These are phyloP conservation scores for Trypanosoma scelopori DNA, from an alignment of 208 protist species.

Conservation along the genomic window DNA sequence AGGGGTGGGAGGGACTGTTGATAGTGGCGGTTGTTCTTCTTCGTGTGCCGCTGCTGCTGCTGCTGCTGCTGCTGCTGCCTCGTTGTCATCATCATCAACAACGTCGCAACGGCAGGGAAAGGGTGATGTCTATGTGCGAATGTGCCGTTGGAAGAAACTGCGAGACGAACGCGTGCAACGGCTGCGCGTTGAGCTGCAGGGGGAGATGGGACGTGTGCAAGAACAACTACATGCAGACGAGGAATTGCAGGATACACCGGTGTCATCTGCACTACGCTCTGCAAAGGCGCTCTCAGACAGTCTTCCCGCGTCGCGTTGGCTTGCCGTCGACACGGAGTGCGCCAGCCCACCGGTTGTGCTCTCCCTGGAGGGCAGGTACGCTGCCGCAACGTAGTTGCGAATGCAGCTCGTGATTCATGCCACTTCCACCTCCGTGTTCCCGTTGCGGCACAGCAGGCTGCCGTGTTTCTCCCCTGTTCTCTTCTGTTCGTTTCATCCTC, in stretches of 20 bases:
- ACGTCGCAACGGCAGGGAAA: background rate
- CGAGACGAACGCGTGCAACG: slow-evolving; percentile 24
- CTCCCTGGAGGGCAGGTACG: background rate
- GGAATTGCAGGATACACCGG: background rate
- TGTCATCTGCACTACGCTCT: background rate
- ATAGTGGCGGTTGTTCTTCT: no score
- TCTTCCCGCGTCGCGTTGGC: background rate
- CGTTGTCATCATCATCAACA: background rate
- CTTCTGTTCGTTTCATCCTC: no score
- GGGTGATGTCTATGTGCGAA: slow-evolving; percentile 11
- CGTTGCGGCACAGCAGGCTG: no score
- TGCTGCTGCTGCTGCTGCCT: no score
- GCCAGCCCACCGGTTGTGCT: slow-evolving; percentile 6
- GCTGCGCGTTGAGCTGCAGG: slow-evolving; percentile 10
- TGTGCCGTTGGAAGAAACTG: slow-evolving; percentile 19
- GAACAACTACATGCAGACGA: background rate
- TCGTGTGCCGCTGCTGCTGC: no score
- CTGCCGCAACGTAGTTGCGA: background rate
- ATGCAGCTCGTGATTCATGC: slow-evolving; percentile 6
- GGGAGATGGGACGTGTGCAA: background rate
- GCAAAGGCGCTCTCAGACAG: background rate
- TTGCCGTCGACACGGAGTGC: background rate
- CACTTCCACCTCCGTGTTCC: slow-evolving; percentile 5
- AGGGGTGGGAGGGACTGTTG: no score
- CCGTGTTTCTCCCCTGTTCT: slow-evolving; percentile 8